phyloP scores from a whole-genome alignment of 495 filamentous ascomycete species.

The Aspergillus panamensis region DNA sequence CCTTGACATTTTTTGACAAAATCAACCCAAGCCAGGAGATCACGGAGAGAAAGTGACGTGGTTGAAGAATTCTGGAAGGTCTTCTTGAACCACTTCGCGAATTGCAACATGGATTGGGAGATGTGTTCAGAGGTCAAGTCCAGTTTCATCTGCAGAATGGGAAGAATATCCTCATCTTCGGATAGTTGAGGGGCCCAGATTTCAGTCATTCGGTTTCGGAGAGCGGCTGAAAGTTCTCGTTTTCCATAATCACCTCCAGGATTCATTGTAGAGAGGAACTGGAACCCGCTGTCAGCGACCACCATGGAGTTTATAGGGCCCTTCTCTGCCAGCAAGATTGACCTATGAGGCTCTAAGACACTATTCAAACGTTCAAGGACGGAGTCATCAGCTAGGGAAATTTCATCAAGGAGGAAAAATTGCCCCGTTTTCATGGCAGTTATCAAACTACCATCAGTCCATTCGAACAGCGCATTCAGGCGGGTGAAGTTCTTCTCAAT shows the following conservation, averaged over 20 bases:
- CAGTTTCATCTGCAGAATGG: slow-evolving; percentile 80
- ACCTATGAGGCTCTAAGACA: slow-evolving; percentile 86
- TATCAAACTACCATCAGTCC: slow-evolving; percentile 93
- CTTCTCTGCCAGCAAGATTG: slow-evolving; percentile 89
- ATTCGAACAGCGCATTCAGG: slow-evolving; percentile 86
- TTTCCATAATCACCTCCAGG: slow-evolving; percentile 98
- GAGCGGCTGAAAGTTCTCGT: slow-evolving; percentile 88
- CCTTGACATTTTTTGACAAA: slow-evolving; percentile 70
- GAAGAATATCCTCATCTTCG: slow-evolving; percentile 76
- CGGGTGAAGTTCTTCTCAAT: slow-evolving; percentile 60
- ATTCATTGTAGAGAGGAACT: slow-evolving; percentile 98
- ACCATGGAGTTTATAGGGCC: slow-evolving; percentile 77
- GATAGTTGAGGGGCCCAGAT: slow-evolving; percentile 90
- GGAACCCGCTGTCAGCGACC: slow-evolving; percentile 75
- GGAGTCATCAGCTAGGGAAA: slow-evolving; percentile 96
- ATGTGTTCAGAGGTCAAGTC: slow-evolving; percentile 45
- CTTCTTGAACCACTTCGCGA: slow-evolving; percentile 87
- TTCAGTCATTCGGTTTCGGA: slow-evolving; percentile 96
- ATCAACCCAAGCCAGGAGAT: slow-evolving; percentile 88
- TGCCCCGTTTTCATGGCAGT: slow-evolving; percentile 87
- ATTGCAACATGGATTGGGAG: slow-evolving; percentile 65
- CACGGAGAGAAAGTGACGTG: slow-evolving; percentile 78
- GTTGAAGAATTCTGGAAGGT: slow-evolving; percentile 69
- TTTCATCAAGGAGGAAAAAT: slow-evolving; percentile 94
- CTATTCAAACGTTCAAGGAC: slow-evolving; percentile 96